Evolutionary conservation across 768 basidiomycete genomes (phyloP), one percentile per base, ranked within the genome.

Genomic region (Tephrocybe sp.): DNA sequence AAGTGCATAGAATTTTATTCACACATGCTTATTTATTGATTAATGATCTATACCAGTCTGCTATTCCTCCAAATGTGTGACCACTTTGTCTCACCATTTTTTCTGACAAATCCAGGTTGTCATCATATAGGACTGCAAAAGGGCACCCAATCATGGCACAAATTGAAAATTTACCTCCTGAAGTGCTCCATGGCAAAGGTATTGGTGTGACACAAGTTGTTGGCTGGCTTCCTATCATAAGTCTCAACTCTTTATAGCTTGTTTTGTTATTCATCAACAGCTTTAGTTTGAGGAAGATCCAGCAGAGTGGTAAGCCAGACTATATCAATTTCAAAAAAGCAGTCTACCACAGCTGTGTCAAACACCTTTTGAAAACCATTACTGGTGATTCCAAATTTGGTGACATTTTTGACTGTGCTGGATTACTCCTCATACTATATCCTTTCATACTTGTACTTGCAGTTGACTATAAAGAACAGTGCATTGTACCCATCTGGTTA

Each of bases 271-370:
- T 39, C 33, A 12, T 34, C 49, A 37, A 24, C 47, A 14, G 9
- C 30, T 9, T n/a, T 23, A 68, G 64, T 46, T 62, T 45, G 40
- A 51, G 15, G 60, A 68, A 5, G 64, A 65, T n/a, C 50, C 50
- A 0, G 34, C 50, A 0, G 59, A 68, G 47, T 57, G 58, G 36
- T 0, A 68, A 65, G 40, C 49, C 53, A 0, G 33, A 38, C 0
- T 76, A 56, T 49, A 66, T 64, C 0, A 68, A 64, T 7, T 65
- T 68, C 47, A 76, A 77, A 24, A 55, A 41, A 1, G 58, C 62
- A 3, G 62, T 76, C 1, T 77, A 71, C 68, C 77, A 79, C 47
- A 38, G 62, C n/a, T 54, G 66, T 0, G 70, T 76, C 21, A 8
- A 28, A 0, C 54, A 63, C n/a, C 48, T 76, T 1, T 55, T 78